Evolutionary conservation across 2,329 filamentous ascomycete species (phyloP).

Genomic region (Cordyceps cicadae): DNA sequence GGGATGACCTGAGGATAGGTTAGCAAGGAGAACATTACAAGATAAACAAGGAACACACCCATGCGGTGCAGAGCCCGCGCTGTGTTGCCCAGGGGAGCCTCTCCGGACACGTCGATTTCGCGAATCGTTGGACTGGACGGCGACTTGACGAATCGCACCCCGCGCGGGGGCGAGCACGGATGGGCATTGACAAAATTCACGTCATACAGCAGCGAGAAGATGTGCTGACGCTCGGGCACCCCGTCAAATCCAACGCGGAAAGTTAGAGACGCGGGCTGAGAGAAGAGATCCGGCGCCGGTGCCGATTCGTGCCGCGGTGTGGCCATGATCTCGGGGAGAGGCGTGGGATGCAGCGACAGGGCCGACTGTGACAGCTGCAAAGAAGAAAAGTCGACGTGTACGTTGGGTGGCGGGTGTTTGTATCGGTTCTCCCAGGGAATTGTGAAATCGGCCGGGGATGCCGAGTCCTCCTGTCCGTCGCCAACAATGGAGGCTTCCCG

Average conservation of each 20-base stretch:
- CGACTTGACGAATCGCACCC: conserved; percentile 50
- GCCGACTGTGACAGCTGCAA: conserved; percentile 39
- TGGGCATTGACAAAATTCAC: conserved; percentile 59
- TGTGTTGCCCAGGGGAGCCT: conserved; percentile 33
- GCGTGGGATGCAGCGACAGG: conserved; percentile 37
- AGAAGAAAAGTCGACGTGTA: conserved; percentile 41
- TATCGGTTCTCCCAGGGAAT: conserved; percentile 51
- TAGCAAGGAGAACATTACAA: conserved; percentile 3
- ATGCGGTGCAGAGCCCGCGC: conserved; percentile 40
- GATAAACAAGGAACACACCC: conserved; percentile 26
- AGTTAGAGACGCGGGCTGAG: conserved; percentile 27
- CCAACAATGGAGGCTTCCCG: conserved; percentile 53
- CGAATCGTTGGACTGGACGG: conserved; percentile 52
- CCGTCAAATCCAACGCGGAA: conserved; percentile 31
- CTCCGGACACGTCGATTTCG: conserved; percentile 45
- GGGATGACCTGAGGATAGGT: conserved; percentile 42
- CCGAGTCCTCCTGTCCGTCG: conserved; percentile 43
- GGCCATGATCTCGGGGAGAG: conserved; percentile 32
- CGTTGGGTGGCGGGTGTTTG: conserved; percentile 36
- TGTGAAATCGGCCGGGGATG: conserved; percentile 54
- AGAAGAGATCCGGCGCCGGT: conserved; percentile 25
- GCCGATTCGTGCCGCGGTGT: conserved; percentile 29
- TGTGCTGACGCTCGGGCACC: conserved; percentile 32
- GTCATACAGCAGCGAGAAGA: conserved; percentile 45
- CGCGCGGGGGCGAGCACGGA: conserved; percentile 51